Evolutionary conservation across 2,329 filamentous ascomycete species (phyloP).

Genomic region (Fusarium acutatum): DNA sequence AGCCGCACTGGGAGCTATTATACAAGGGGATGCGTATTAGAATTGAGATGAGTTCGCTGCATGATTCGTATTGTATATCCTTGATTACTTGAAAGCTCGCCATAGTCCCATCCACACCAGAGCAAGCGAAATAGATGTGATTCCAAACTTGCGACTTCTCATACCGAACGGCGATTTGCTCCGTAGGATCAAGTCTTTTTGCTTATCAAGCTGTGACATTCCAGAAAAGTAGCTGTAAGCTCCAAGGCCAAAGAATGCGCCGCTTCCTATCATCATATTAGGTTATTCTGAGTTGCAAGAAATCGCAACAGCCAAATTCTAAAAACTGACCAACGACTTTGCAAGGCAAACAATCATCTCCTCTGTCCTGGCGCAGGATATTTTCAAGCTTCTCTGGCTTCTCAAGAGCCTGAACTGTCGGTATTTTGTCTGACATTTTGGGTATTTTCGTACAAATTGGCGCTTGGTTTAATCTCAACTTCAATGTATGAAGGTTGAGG

Average conservation of each 20-base stretch:
- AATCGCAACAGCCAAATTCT: background rate
- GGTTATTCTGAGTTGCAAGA: conserved; percentile 8
- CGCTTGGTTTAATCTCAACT: conserved; percentile 24
- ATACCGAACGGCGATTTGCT: conserved; percentile 78
- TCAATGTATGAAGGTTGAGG: conserved; percentile 9
- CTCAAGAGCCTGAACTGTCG: conserved; percentile 63
- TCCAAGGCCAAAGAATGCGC: conserved; percentile 78
- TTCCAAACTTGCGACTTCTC: conserved; percentile 72
- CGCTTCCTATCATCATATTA: conserved; percentile 64
- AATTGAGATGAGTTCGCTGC: conserved; percentile 17
- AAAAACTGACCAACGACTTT: conserved; percentile 70
- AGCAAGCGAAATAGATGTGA: conserved; percentile 72
- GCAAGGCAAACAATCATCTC: conserved; percentile 76
- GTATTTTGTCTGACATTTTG: conserved; percentile 52
- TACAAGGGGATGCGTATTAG: background rate
- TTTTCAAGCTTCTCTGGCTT: conserved; percentile 69
- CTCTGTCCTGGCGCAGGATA: conserved; percentile 63
- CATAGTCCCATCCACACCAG: conserved; percentile 77
- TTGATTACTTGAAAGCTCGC: conserved; percentile 62
- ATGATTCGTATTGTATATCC: background rate
- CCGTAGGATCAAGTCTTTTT: conserved; percentile 71
- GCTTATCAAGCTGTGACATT: conserved; percentile 73
- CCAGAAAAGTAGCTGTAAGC: conserved; percentile 82
- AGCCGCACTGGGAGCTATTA: background rate
- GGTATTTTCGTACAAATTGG: background rate